Evolutionary conservation across 176 grass and related monocot species (phyloP), one percentile per base, ranked within the genome.

Genomic region (Tillandsia leiboldiana): DNA sequence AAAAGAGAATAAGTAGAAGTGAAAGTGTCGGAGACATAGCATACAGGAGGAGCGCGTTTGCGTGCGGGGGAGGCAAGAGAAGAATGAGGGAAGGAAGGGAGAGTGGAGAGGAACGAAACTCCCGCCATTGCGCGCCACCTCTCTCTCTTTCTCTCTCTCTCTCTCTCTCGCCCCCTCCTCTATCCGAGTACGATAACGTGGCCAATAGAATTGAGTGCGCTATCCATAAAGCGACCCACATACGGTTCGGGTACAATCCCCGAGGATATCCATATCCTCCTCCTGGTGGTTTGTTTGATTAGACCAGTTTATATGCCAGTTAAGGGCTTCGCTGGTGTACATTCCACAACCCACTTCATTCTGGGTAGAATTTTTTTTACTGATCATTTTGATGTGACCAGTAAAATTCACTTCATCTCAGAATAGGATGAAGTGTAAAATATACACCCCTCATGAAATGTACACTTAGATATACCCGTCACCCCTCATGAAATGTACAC

Each of bases 101-200:
- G 68, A 5, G 82, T 53, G 0, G 82, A 91, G 73, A 96, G 29
- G 48, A 83, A 81, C 64, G 12, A 70, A 17, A 88, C 71, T 47
- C 91, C 79, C 67, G 84, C 80, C 91, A 96, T 96, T 76, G 54
- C 13, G 0, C 33, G 33, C 22, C 17, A 23, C 17, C 18, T 1
- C 3, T 22, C 4, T 61, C 13, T 14, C 13, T 59, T 0, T 59
- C 10, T 57, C 1, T 22, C 17, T 58, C 12, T 23, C 3, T 59
- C 56, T 59, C 13, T n/a, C 3, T 58, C 54, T 57, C 12, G 5
- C 17, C 3, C 14, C 6, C 3, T 8, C 0, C 3, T 61, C 17
- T 23, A 15, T 61, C 56, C 22, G 17, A 24, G 69, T 6, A 53
- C 12, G 77, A 72, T 71, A 79, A 72, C 68, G 69, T 56, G 77